Conservation (phyloP, 2,329 filamentous ascomycete species). For the Pseudogymnoascus sp. region DNA sequence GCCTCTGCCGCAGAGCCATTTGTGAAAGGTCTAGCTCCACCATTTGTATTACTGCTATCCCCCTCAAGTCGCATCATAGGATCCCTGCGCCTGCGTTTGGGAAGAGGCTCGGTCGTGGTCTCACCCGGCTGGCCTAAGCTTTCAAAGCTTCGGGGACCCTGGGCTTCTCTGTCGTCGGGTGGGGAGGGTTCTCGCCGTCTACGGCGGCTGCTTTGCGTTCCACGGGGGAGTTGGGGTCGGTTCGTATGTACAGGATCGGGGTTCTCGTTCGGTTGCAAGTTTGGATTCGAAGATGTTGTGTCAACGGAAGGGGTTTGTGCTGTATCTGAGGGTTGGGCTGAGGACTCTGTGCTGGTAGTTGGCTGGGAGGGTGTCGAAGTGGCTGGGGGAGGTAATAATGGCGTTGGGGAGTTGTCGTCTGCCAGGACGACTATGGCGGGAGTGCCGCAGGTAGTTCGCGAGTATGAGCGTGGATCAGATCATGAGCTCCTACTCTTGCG, state of each 20-base stretch:
- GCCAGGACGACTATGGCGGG: constrained; percentile 62
- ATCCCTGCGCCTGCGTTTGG: constrained; percentile 52
- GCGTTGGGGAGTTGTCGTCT: constrained; percentile 53
- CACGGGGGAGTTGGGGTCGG: constrained; percentile 24
- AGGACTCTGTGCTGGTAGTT: constrained; percentile 40
- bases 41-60: constrained; percentile 47
- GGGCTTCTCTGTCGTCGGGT: constrained; percentile 33
- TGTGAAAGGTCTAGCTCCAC: constrained; percentile 43
- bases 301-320: constrained; percentile 18
- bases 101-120: constrained; percentile 30
- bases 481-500: background rate
- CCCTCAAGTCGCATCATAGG: constrained; percentile 57
- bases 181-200: constrained; percentile 41
- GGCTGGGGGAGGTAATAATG: constrained; percentile 48
- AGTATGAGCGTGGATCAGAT: constrained; percentile 10
- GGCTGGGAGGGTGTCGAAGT: constrained; percentile 45
- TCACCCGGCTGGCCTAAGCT: constrained; percentile 16
- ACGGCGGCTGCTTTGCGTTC: constrained; percentile 44
- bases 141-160: constrained; percentile 24
- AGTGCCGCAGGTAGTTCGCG: constrained; percentile 32
- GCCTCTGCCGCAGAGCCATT: constrained; percentile 47
- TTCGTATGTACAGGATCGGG: constrained; percentile 31
- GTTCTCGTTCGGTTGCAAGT: constrained; percentile 21
- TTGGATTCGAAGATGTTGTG: constrained; percentile 21
- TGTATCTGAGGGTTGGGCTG: constrained; percentile 32